Evolutionary conservation across 1,139 yeast genomes (phyloP).

Genomic region (Geotrichum restrictum): DNA sequence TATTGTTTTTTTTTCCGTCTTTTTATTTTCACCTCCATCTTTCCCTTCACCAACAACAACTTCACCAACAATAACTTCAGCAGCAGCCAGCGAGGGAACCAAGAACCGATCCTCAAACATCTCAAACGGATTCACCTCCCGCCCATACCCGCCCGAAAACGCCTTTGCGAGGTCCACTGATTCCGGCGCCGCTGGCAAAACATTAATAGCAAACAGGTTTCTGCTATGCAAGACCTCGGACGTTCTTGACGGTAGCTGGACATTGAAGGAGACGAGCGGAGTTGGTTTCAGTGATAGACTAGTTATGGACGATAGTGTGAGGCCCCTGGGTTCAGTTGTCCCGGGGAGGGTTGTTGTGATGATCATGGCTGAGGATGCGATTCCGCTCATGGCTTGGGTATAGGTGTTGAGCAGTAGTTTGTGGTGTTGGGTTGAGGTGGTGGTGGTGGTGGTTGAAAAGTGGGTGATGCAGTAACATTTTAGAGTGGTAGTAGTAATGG

Average conservation of each 20-base stretch:
- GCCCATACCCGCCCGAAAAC: conserved; percentile 38
- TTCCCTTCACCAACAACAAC: too few species aligned
- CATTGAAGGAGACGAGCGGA: conserved; percentile 73
- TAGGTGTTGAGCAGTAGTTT: conserved; percentile 2
- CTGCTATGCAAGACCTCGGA: conserved; percentile 57
- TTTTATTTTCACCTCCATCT: too few species aligned
- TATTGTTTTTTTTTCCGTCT: neutral
- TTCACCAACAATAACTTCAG: too few species aligned
- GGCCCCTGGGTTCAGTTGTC: conserved; percentile 45
- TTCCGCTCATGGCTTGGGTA: conserved; percentile 10
- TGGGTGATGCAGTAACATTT: too few species aligned
- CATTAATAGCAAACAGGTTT: conserved; percentile 64
- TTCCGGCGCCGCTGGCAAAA: conserved; percentile 55
- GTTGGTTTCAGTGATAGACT: conserved; percentile 70
- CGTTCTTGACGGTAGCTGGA: conserved; percentile 79
- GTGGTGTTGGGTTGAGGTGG: neutral
- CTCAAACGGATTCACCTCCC: conserved; percentile 36
- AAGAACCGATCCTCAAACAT: conserved; percentile 44
- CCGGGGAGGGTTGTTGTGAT: conserved; percentile 24
- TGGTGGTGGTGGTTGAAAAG: too few species aligned
- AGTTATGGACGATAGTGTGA: conserved; percentile 77
- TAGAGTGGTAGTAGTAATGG: neutral
- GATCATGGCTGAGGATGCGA: conserved; percentile 11
- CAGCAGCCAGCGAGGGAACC: conserved; percentile 1
- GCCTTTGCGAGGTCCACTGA: conserved; percentile 44